A percentile compares a stretch with the other conserved stretches of the same genome.
phyloP scores from a whole-genome alignment of 2,329 filamentous ascomycete species.

The Botrytis galanthina region DNA sequence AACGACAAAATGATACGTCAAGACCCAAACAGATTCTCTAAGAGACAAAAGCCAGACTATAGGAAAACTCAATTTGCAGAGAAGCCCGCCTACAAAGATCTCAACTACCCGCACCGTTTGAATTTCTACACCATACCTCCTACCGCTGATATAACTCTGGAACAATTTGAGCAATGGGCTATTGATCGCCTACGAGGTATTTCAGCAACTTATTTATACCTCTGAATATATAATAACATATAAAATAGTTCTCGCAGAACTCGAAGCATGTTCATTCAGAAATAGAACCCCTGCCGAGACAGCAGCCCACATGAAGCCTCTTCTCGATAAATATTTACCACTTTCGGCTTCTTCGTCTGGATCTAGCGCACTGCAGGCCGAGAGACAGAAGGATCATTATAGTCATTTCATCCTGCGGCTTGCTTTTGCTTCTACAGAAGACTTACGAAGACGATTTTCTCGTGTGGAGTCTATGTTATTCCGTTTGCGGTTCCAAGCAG shows the following conservation, averaged over 20 bases:
- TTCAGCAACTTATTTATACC: conserved; percentile 35
- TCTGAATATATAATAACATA: conserved; percentile 32
- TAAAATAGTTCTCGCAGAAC: conserved; percentile 69
- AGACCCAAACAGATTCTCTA: conserved; percentile 47
- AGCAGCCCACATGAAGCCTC: conserved; percentile 74
- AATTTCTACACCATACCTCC: conserved; percentile 90
- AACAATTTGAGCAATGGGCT: conserved; percentile 98
- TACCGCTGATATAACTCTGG: conserved; percentile 89
- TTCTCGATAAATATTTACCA: conserved; percentile 83
- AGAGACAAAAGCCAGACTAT: conserved; percentile 73
- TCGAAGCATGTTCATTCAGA: conserved; percentile 93
- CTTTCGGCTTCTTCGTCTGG: conserved; percentile 72
- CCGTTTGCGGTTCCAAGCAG: conserved; percentile 73
- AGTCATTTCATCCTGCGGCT: conserved; percentile 95
- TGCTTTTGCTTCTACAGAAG: conserved; percentile 88
- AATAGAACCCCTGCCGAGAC: conserved; percentile 86
- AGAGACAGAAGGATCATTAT: conserved; percentile 94
- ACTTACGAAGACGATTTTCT: conserved; percentile 80
- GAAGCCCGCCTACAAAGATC: conserved; percentile 60
- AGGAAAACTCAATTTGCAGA: conserved; percentile 82
- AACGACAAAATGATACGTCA: conserved; percentile 37
- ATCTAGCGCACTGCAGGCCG: conserved; percentile 57
- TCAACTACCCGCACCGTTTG: conserved; percentile 78
- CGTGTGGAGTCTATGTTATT: conserved; percentile 90
- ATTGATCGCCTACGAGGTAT: conserved; percentile 83